Evolutionary conservation across 139 green algal species (phyloP).

Genomic region (Gonium pectorale): DNA sequence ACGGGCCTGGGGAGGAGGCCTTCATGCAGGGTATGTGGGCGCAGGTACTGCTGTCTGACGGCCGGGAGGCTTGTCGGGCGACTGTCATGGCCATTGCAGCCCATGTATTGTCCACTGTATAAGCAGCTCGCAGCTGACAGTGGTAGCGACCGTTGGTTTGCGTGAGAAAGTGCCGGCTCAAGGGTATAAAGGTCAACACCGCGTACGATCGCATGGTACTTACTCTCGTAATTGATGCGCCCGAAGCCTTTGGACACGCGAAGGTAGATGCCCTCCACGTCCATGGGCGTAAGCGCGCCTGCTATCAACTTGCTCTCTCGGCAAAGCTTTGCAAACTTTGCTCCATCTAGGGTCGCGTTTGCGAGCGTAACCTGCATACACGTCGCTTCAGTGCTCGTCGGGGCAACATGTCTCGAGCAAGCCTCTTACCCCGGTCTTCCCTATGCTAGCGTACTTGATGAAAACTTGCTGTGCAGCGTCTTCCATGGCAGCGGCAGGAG

Average conservation of each 20-base stretch:
- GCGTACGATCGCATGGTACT: too few relatives aligned
- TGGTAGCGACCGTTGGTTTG: too few relatives aligned
- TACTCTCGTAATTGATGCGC: slow-evolving; percentile 22
- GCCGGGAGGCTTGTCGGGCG: too few relatives aligned
- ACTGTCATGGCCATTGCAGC: too few relatives aligned
- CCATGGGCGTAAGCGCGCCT: slow-evolving; percentile 9
- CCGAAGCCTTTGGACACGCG: not conserved
- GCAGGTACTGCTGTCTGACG: too few relatives aligned
- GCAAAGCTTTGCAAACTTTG: slow-evolving; percentile 40
- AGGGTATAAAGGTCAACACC: too few relatives aligned
- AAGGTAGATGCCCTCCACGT: slow-evolving; percentile 36
- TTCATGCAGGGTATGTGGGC: too few relatives aligned
- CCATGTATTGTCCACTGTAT: too few relatives aligned
- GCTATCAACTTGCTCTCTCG: slow-evolving; percentile 24
- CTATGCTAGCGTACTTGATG: slow-evolving; percentile 33
- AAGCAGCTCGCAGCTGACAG: too few relatives aligned
- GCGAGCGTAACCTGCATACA: slow-evolving; percentile 25
- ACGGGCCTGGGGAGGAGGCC: too few relatives aligned
- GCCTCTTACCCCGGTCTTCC: slow-evolving; percentile 27
- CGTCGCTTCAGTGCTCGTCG: not conserved
- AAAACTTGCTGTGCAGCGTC: slow-evolving; percentile 26
- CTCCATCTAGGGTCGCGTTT: slow-evolving; percentile 34
- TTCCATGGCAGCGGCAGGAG: too few relatives aligned
- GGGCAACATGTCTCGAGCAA: not conserved
- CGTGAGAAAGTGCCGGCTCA: too few relatives aligned